Conservation (phyloP, 306 rosid species). For the Boehmeria nivea region DNA sequence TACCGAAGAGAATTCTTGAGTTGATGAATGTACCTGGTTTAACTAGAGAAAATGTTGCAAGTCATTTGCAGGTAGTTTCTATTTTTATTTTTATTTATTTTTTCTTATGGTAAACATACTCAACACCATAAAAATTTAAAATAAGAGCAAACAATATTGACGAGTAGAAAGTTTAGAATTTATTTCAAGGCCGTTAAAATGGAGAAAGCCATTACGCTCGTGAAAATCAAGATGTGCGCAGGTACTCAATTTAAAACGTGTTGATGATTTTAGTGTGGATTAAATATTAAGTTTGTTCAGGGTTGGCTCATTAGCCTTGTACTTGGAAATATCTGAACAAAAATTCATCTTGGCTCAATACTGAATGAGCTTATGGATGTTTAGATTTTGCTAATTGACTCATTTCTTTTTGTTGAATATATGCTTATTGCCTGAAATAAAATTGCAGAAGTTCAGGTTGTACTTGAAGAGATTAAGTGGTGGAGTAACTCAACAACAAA, state of each 20-base stretch:
- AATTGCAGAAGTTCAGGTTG: constrained; percentile 55
- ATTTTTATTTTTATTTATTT: background rate
- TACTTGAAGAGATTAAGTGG: constrained; percentile 60
- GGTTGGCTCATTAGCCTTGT: background rate
- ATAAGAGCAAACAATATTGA: background rate
- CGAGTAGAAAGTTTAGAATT: background rate
- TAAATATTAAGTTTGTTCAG: too few species aligned
- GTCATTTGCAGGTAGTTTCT: constrained; percentile 60
- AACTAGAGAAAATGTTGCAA: constrained; percentile 64
- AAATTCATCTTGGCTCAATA: too few species aligned
- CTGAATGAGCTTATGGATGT: background rate
- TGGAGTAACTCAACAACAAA: constrained; percentile 51
- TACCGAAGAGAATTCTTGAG: constrained; percentile 63
- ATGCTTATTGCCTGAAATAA: background rate
- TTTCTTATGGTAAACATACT: background rate
- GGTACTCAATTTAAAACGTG: too few species aligned
- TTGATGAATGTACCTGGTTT: constrained; percentile 55
- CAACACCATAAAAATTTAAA: background rate
- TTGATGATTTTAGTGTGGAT: too few species aligned
- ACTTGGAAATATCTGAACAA: background rate
- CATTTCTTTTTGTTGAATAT: background rate
- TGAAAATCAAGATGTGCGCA: background rate
- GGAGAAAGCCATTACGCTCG: background rate
- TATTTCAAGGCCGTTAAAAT: background rate
- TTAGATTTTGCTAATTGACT: background rate